phyloP scores from a whole-genome alignment of 129 eudicot genomes.

The Glebionis coronaria region DNA sequence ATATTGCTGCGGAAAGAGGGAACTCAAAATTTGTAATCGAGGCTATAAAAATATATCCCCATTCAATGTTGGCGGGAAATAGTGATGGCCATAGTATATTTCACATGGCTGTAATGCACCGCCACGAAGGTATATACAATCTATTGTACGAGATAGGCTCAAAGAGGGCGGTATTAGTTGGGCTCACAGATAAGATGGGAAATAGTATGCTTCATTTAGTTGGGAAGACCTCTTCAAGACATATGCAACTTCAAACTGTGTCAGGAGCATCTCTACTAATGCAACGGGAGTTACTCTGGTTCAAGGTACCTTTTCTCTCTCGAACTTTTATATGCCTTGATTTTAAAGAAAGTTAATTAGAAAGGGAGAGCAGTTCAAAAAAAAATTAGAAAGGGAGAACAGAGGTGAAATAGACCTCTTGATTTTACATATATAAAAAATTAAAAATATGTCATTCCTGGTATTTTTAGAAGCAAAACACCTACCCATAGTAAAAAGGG shows the following conservation, averaged over 20 bases:
- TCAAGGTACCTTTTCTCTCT: not conserved
- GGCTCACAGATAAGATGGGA: not conserved
- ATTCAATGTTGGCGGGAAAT: slow-evolving; percentile 11
- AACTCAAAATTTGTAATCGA: slow-evolving; percentile 22
- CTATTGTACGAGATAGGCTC: slow-evolving; percentile 30
- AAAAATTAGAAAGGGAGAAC: too few species aligned
- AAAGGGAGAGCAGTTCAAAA: too few species aligned
- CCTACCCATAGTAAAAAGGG: not conserved
- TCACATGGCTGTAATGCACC: slow-evolving; percentile 31
- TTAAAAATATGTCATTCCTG: too few species aligned
- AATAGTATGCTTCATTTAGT: slow-evolving; percentile 39
- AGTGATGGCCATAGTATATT: slow-evolving; percentile 19
- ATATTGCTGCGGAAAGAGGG: slow-evolving; percentile 21
- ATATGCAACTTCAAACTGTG: slow-evolving; percentile 1
- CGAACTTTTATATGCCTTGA: not conserved
- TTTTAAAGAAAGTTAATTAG: too few species aligned
- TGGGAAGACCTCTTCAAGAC: slow-evolving; percentile 20
- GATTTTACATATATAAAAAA: too few species aligned
- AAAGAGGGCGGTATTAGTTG: not conserved
- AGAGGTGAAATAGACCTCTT: not conserved
- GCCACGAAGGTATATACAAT: slow-evolving; percentile 26
- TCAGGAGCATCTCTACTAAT: slow-evolving; percentile 25
- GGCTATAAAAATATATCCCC: slow-evolving; percentile 18
- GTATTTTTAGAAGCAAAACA: not conserved
- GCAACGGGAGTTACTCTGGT: slow-evolving; percentile 10